Conservation (phyloP, 768 basidiomycete genomes). For the Lactarius indigo region DNA sequence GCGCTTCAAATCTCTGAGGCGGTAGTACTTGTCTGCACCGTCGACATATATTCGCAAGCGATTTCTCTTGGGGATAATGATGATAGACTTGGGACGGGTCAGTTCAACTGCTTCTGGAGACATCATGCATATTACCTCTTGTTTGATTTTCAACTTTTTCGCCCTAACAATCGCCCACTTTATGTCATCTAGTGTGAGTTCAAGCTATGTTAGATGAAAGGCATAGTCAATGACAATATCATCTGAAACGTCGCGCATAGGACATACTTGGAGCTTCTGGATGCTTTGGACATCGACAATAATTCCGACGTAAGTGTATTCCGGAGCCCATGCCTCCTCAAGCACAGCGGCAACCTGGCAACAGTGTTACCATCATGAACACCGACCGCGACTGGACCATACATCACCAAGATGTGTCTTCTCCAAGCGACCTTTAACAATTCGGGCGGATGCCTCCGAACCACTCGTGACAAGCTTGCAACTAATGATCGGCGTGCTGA, state of each 20-base stretch:
- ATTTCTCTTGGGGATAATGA: slow-evolving; percentile 67
- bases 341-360: slow-evolving; percentile 81
- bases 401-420: slow-evolving; percentile 95
- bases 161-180: slow-evolving; percentile 85
- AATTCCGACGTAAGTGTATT: slow-evolving; percentile 89
- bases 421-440: slow-evolving; percentile 95
- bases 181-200: slow-evolving; percentile 88
- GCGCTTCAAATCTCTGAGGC: slow-evolving; percentile 82
- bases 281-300: slow-evolving; percentile 89
- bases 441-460: slow-evolving; percentile 92
- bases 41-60: slow-evolving; percentile 80
- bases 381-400: slow-evolving; percentile 29
- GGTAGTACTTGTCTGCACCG: slow-evolving; percentile 73
- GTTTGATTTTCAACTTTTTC: slow-evolving; percentile 90
- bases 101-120: background rate
- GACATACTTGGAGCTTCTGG: slow-evolving; percentile 74
- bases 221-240: background rate
- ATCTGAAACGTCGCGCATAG: background rate
- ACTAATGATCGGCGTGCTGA: slow-evolving; percentile 98
- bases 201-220: slow-evolving; percentile 52
- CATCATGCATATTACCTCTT: slow-evolving; percentile 49
- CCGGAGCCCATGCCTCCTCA: slow-evolving; percentile 94
- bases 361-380: slow-evolving; percentile 1
- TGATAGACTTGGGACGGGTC: slow-evolving; percentile 53
- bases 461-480: slow-evolving; percentile 83